Evolutionary conservation across 306 rosid genomes (phyloP), one percentile per base, ranked within the genome.

Genomic region (Senna tora): DNA sequence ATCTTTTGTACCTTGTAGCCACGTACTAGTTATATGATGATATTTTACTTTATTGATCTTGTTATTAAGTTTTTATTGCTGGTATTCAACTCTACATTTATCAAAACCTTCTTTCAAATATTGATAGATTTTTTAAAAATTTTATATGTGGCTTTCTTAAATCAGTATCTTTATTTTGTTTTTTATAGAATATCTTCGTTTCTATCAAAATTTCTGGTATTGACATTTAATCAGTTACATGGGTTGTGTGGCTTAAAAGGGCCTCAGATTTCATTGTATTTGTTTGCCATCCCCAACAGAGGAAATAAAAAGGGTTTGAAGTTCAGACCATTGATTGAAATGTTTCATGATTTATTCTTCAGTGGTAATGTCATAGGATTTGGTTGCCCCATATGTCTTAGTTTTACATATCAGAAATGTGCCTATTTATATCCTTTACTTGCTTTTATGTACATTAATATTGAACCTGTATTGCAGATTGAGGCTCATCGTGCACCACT

Each of bases 401-500:
- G 13, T 62, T 25, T 52, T 43, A 25, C 20, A 33, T 56, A 36
- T 60, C 32, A 57, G 22, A n/a, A 49, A 49, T 33, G 7, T 30
- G 53, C 19, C 30, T 67, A 38, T 33, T 72, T 28, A 53, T 28
- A 9, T 73, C 36, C 16, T 56, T 73, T 20, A 32, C 63, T 60
- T 38, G 10, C 75, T 51, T 41, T 79, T 20, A n/a, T 34, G 41
- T 65, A 14, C 68, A n/a, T 72, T 62, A 16, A 28, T 72, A 38
- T 61, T 74, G 32, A 45, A 78, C 60, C 15, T 75, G 74, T 73
- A 62, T 65, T 73, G 36, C 92, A 93, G 98, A 93, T 93, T 62
- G 97, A 90, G 39, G 98, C 98, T 46, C 98, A 93, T 73, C 91
- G 82, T 34, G 81, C 96, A 43, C 96, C 96, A 16, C 83, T 93